Base-by-base conservation (phyloP, 495 filamentous ascomycete species). In the Oleoguttula mirabilis region DNA sequence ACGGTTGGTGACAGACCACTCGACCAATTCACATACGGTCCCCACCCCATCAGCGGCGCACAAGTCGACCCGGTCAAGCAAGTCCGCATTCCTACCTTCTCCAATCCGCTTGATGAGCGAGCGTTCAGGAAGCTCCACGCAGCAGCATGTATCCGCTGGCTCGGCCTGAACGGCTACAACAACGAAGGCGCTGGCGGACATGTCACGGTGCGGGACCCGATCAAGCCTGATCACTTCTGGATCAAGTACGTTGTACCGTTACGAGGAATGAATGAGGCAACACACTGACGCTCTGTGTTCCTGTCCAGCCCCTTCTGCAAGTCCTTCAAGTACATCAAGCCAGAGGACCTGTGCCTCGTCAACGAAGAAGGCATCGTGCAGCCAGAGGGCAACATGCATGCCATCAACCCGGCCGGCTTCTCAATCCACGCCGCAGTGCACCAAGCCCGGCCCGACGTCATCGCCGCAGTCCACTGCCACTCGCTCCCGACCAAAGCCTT, bases 241-340 rank as follows among this genome's bases (percentile, higher is more conserved):
- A n/a, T n/a, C n/a, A n/a, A n/a, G n/a, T n/a, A n/a, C n/a, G n/a
- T n/a, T n/a, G n/a, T n/a, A n/a, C n/a, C n/a, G n/a, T n/a, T n/a
- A n/a, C n/a, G n/a, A n/a, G n/a, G n/a, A n/a, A n/a, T n/a, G n/a
- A n/a, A n/a, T n/a, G n/a, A n/a, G n/a, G n/a, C n/a, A n/a, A n/a
- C n/a, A n/a, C n/a, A n/a, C n/a, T n/a, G n/a, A n/a, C n/a, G n/a
- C n/a, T n/a, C n/a, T n/a, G n/a, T n/a, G n/a, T 44, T 44, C 41
- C 86, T 81, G 82, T 80, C 86, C 19, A 86, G 86, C 45, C 82
- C 82, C 0, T 82, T 85, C 52, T 79, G 81, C 22, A 69, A 76
- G 8, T 69, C 77, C 0, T 86, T 84, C 61, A 72, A 71, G n/a
- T 59, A 77, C 39, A 80, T 88, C 37, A 79, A 72, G 41, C 67